Conservation (phyloP, 2,329 filamentous ascomycete genomes). For the Coniochaeta sp. region DNA sequence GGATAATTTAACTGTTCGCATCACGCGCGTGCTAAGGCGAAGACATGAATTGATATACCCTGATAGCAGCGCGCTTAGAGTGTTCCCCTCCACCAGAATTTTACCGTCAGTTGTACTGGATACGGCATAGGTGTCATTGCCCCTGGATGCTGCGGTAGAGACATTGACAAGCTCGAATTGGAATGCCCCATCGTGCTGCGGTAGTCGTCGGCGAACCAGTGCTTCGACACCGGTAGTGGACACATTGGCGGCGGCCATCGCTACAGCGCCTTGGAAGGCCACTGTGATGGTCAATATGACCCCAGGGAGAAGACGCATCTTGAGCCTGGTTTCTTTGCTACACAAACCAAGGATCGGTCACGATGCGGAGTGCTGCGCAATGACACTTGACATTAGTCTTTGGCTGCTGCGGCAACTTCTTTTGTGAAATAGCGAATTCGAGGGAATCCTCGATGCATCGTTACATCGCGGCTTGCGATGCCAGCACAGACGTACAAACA, state of each 20-base stretch:
- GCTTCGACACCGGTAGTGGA: constrained; percentile 3
- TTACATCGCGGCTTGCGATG: background rate
- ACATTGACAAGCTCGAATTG: constrained; percentile 4
- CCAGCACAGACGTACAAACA: background rate
- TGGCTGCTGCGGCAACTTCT: background rate
- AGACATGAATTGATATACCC: constrained; percentile 18
- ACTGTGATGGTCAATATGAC: background rate
- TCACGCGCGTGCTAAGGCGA: background rate
- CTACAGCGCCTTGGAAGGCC: background rate
- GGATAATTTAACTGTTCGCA: background rate
- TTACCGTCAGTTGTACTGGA: constrained; percentile 12
- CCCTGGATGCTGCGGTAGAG: background rate
- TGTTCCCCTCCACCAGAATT: constrained; percentile 23
- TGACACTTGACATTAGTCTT: background rate
- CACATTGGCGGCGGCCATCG: background rate
- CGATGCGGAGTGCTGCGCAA: background rate
- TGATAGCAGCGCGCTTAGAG: constrained; percentile 22
- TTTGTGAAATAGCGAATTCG: background rate
- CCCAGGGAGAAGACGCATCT: background rate
- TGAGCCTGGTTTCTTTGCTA: background rate
- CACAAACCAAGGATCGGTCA: background rate
- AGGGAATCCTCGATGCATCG: background rate
- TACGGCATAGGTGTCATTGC: constrained; percentile 3
- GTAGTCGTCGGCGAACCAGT: constrained; percentile 5
- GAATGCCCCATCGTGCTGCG: constrained; percentile 1